Evolutionary conservation across 805 yeast species (phyloP), one percentile per base, ranked within the genome.

Genomic region (Lipomyces starkeyi): DNA sequence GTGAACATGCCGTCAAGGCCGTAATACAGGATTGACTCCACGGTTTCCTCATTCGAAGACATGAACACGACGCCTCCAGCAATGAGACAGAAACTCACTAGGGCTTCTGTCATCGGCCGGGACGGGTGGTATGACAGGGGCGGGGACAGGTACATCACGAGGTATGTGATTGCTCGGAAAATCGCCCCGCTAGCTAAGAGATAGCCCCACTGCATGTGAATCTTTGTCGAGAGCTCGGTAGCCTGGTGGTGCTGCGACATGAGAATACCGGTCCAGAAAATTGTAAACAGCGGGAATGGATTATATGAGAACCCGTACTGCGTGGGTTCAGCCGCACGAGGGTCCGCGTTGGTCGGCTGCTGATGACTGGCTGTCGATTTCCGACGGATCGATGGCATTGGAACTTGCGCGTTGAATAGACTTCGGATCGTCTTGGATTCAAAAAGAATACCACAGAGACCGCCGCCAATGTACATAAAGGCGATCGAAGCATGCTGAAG

Each of bases 211-310:
- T 93, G 98, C 63, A 85, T 81, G 78, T 95, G 99, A 70, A 95
- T 86, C 20, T 79, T 82, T 2, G 98, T 92, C 2, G 97, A 88
- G 40, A 90, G 83, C 63, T 77, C 82, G 0, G 95, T 88, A 5
- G 93, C 90, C 79, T 95, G 99, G 53, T 87, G 88, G 79, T 95
- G 99, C 78, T 90, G 91, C 1, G 98, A 93, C 99, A 95, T 95
- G 70, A 95, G 83, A 14, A 89, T 84, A 35, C 99, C 99, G 0
- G 98, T 95, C 97, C 97, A 95, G 80, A 91, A 95, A 43, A 95
- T 91, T 1, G 96, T 92, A 72, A 95, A 86, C 0, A 91, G 88
- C 2, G 98, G 98, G 85, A 95, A 92, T 43, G 98, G 98, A 77
- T 95, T 95, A 71, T 97, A 93, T 0, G 97, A 89, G 78, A 90